Evolutionary conservation across 2,329 filamentous ascomycete genomes (phyloP), one percentile per base, ranked within the genome.

Genomic region (Paecilomyces sp.): DNA sequence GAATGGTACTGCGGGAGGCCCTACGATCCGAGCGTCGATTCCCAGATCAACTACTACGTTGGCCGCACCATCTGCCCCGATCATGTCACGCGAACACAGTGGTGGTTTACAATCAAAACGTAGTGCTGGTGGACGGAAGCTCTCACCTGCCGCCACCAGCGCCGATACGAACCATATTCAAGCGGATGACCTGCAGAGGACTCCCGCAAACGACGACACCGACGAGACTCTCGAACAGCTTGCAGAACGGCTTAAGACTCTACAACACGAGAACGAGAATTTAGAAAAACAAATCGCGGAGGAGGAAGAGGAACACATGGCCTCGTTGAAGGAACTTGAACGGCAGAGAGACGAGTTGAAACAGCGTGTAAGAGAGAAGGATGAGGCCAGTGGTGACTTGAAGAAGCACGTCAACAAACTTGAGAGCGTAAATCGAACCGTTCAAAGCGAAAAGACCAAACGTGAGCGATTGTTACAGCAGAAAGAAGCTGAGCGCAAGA

Each of bases 201-300:
- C 65, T 12, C 67, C 68, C 59, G 68, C 62, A 3, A 75, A 75
- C 9, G 81, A 83, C 55, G 82, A 88, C 57, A 81, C 84, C 0
- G 86, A 86, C 57, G 83, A 88, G 66, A 87, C 87, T 2, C 79
- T 95, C 60, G 86, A 90, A 58, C 86, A 92, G 67, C 80, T 99
- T 33, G 95, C 92, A 9, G 86, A 90, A 65, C 88, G 86, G 62
- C 86, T 97, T 60, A 90, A 96, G 70, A 82, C 78, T 8, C 86
- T 96, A 55, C 85, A 92, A 34, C 87, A 86, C 62, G 93, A 99
- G 65, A 91, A 90, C 9, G 91, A 96, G 54, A 90, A 92, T 55
- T 83, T 88, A 22, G 83, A 90, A 63, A 82, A 82, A 50, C 84
- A 91, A 68, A 87, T 90, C 25, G 79, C 70, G 15, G 77, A 80